Base-by-base conservation (phyloP, 2,329 filamentous ascomycete genomes). In the Arthroderma sp. region DNA sequence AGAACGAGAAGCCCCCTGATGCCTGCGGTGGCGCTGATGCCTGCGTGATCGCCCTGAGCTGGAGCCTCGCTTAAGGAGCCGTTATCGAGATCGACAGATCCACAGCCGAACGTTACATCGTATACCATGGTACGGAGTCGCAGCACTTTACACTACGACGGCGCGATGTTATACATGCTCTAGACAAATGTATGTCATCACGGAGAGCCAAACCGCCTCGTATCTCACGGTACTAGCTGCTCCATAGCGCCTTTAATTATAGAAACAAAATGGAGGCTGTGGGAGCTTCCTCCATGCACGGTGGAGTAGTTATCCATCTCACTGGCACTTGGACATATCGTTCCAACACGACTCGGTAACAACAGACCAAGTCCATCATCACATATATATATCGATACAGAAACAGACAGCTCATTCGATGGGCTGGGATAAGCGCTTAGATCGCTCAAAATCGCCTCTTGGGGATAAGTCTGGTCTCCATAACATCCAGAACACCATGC, bases 91-190 rank as follows among this genome's bases (percentile, higher is more conserved):
- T 51, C 44, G 44, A 51, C 44, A 19, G 44, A 33, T 51, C 44
- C 44, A 51, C 44, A 31, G 44, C 44, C 28, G 44, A 51, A 51
- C 44, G 44, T 51, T 51, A 51, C 44, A 51, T 51, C 44, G 44
- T 51, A 17, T 31, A 25, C 44, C 25, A 9, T 15, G 6, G 25
- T n/a, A n/a, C 28, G 11, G 15, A n/a, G 44, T 31, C 25, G 7
- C 13, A 51, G 44, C 15, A 6, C 11, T 19, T 21, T 23, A 9
- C 39, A 43, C 41, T 23, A 19, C 19, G 11, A 28, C 41, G 21
- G 21, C 41, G 19, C 23, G 44, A 51, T 51, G 44, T 51, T 33
- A 11, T 51, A 51, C 44, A 51, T 51, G 44, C 44, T 51, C 28
- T 17, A 51, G 44, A 51, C 23, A 13, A 47, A 51, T 51, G 44